Evolutionary conservation across 768 basidiomycete species (phyloP), one percentile per base, ranked within the genome.

Genomic region (Lentinula aciculospora): DNA sequence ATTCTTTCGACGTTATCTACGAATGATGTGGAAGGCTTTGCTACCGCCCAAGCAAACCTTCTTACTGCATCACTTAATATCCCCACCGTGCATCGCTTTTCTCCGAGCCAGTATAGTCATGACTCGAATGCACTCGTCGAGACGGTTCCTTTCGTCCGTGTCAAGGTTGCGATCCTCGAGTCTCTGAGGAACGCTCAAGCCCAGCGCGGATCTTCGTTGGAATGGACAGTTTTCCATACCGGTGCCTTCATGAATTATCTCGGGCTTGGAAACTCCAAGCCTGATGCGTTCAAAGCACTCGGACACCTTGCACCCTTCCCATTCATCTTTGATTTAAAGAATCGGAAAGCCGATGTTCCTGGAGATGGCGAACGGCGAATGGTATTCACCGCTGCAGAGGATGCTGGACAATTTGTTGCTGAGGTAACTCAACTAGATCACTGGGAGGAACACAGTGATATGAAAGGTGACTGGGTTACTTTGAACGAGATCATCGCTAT

Each of bases 171-270:
- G 4, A 56, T 56, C 28, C 32, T 56, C 9, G 1, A 36, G 17
- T 31, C 29, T 6, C 31, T 56, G 23, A 17, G 44, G 9, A 56
- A 46, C 46, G 29, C 44, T 1, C 5, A 46, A 56, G 29, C 44
- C 2, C 5, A 29, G 5, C 39, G 27, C n/a, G 21, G 31, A 23
- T 23, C 9, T 31, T 13, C 21, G 2, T 56, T 56, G 28, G 42
- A 56, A 32, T 56, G 9, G 1, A 46, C 55, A 8, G 9, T 29
- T 1, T 56, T 56, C 55, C 23, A 56, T 29, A 7, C 25, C 25
- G 55, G 42, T 12, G 32, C n/a, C 5, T 46, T 56, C 45, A 56
- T 56, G 44, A 56, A 56, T 17, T 56, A 56, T 25, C 42, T 45
- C 13, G 44, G 42, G 29, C 21, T 17, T 6, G 55, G 55, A 21